Conservation (phyloP, 75 land plant genomes). For the Cunninghamia lanceolata region DNA sequence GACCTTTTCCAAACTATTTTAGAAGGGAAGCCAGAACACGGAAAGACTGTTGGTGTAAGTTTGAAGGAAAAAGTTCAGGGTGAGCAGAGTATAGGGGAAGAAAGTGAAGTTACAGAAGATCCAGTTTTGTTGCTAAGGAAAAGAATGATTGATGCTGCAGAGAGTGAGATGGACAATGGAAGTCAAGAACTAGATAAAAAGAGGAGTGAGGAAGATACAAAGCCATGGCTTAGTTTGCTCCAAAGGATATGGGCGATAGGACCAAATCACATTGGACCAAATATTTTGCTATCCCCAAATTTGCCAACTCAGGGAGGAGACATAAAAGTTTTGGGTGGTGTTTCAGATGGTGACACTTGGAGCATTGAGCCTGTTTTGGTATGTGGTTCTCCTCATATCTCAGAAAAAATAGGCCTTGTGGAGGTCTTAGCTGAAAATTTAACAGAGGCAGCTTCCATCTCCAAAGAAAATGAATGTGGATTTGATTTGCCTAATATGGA, state of each 20-base stretch:
- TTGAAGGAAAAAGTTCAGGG: slow-evolving; percentile 13
- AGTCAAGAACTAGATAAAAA: slow-evolving; percentile 35
- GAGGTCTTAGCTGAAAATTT: slow-evolving; percentile 12
- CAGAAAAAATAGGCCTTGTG: slow-evolving; percentile 61
- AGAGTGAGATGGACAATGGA: slow-evolving; percentile 30
- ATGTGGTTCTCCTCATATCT: slow-evolving; percentile 57
- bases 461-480: neutral
- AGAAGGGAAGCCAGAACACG: slow-evolving; percentile 38
- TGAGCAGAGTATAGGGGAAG: slow-evolving; percentile 10
- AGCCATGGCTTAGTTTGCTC: slow-evolving; percentile 43
- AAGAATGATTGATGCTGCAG: slow-evolving; percentile 63
- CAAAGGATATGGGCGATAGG: slow-evolving; percentile 88
- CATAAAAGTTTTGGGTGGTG: neutral
- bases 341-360: neutral
- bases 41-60: slow-evolving; percentile 10
- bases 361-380: slow-evolving; percentile 26
- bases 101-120: slow-evolving; percentile 33
- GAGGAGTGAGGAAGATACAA: slow-evolving; percentile 43
- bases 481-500: slow-evolving; percentile 28
- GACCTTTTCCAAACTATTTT: slow-evolving; percentile 50
- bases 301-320: neutral
- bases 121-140: slow-evolving; percentile 50
- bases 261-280: slow-evolving; percentile 84
- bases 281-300: slow-evolving; percentile 62
- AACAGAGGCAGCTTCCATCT: slow-evolving; percentile 14